Evolutionary conservation across 345 rosid species (phyloP), one percentile per base, ranked within the genome.

Genomic region (Syzygium aromaticum): DNA sequence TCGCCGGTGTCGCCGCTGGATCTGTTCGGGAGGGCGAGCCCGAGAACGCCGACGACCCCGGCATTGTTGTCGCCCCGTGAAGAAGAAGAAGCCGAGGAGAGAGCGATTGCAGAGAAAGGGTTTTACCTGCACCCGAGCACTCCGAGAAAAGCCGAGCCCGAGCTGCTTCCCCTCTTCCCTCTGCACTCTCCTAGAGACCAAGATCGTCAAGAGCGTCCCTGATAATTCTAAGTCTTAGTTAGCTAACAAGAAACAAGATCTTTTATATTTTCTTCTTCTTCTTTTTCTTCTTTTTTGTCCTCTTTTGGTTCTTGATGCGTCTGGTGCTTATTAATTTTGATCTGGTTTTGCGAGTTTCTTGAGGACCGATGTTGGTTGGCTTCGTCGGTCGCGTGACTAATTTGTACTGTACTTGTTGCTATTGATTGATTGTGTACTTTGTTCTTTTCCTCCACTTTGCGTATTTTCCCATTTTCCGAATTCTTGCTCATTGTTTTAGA

Each of bases 1-100:
- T 96, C 99, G 1, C 98, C 98, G 3, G 98, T 94, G 28, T 96
- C 99, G 33, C 93, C 96, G 13, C 88, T 95, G 85, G 98, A 96
- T 19, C 92, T 94, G 86, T 89, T 77, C 15, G 59, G 92, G 52
- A 89, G 92, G 51, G 88, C 77, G 87, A 92, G 94, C 84, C 92
- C 94, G 7, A 64, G 88, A 84, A 91, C 52, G 90, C 89, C 61
- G 87, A 90, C 87, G 91, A 88, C 83, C 52, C 85, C 88, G 88
- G 87, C 91, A 33, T 89, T 93, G 53, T 90, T 86, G 54, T 87
- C 93, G 80, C 63, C 86, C 38, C 53, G 73, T 8, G 91, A 89
- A 21, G 91, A 87, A 17, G 94, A 73, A 38, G 27, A 73, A 38
- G 49, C 82, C 22, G 82, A 94, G 84, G 96, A 90, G 77, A 94